Conservation (phyloP, 495 filamentous ascomycete genomes). For the Lasiosphaeria hispida region DNA sequence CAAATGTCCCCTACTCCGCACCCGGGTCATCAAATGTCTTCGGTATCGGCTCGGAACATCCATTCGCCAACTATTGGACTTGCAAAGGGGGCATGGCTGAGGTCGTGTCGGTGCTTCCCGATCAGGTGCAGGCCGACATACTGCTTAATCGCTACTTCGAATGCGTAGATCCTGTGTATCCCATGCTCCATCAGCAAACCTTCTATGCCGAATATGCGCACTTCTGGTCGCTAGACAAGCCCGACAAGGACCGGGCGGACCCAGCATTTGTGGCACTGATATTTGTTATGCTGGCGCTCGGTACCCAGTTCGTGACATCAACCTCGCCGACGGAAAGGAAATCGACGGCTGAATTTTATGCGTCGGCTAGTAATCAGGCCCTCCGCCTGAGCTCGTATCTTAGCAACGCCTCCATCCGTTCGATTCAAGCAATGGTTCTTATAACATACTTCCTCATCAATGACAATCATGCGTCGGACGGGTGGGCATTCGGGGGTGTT, state of each 20-base stretch:
- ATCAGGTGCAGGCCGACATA: constrained; percentile 69
- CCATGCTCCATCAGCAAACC: constrained; percentile 63
- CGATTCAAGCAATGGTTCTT: constrained; percentile 70
- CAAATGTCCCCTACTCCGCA: constrained; percentile 63
- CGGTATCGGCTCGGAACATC: constrained; percentile 63
- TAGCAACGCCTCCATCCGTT: constrained; percentile 61
- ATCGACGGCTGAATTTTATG: constrained; percentile 73
- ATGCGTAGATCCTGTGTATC: constrained; percentile 70
- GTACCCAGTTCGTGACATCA: constrained; percentile 65
- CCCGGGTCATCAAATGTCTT: constrained; percentile 65
- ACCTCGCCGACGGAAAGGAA: constrained; percentile 55
- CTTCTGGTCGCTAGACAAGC: constrained; percentile 58
- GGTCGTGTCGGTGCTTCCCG: constrained; percentile 66
- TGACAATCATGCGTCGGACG: constrained; percentile 72
- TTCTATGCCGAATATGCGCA: constrained; percentile 70
- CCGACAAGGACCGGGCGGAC: constrained; percentile 53
- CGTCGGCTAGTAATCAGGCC: constrained; percentile 68
- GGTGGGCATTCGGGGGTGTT: constrained; percentile 72
- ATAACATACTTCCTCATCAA: constrained; percentile 76
- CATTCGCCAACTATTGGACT: constrained; percentile 77
- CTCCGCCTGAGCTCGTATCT: constrained; percentile 66
- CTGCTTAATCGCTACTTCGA: constrained; percentile 68
- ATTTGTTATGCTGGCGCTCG: constrained; percentile 68
- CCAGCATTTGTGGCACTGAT: constrained; percentile 61
- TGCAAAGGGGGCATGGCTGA: constrained; percentile 67